These are phyloP conservation scores for Euphorbia celastroides DNA, from an alignment of 441 rosid species.

Conservation along the genomic window DNA sequence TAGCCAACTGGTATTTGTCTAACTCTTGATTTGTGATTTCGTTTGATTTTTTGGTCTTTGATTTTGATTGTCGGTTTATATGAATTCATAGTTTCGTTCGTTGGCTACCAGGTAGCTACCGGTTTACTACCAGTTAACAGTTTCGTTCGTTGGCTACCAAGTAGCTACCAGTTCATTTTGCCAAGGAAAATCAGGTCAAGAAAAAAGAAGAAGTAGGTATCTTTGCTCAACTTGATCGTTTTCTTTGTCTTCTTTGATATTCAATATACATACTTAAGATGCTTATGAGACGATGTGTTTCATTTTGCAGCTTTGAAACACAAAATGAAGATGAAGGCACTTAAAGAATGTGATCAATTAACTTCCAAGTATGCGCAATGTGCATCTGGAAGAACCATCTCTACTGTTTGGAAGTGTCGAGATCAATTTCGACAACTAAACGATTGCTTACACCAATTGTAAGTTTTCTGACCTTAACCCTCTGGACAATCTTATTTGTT, in stretches of 20 bases:
- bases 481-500: too few relatives aligned
- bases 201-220: slow-evolving; percentile 97
- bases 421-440: slow-evolving; percentile 72
- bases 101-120: too few relatives aligned
- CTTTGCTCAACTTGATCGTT: too few relatives aligned
- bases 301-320: slow-evolving; percentile 62
- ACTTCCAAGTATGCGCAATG: slow-evolving; percentile 70
- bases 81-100: too few relatives aligned
- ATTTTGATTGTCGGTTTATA: too few relatives aligned
- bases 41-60: too few relatives aligned
- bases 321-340: slow-evolving; percentile 88
- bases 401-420: slow-evolving; percentile 75
- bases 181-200: slow-evolving; percentile 93
- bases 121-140: too few relatives aligned
- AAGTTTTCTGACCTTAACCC: slow-evolving; percentile 20
- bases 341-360: slow-evolving; percentile 60
- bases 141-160: too few relatives aligned
- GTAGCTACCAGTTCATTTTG: too few relatives aligned
- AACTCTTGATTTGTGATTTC: too few relatives aligned
- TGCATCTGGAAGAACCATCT: slow-evolving; percentile 65
- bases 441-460: slow-evolving; percentile 68
- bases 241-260: too few relatives aligned
- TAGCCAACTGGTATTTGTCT: too few relatives aligned
- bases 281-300: neutral
- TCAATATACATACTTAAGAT: neutral